Evolutionary conservation across 768 basidiomycete species (phyloP), one percentile per base, ranked within the genome.

Genomic region (Lenzites betulinus): DNA sequence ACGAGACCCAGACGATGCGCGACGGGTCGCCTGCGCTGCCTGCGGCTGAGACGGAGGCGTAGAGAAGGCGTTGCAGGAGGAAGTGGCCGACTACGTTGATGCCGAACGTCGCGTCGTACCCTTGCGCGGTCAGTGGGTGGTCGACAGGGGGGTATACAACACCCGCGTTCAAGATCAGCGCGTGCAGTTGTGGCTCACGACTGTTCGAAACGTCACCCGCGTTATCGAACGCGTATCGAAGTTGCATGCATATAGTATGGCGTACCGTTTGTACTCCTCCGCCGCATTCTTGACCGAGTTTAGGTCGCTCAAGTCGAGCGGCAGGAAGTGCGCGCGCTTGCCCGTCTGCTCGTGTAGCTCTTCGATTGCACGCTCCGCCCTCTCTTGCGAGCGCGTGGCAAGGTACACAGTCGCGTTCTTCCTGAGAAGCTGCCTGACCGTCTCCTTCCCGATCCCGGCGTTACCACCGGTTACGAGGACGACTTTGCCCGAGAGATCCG

Each of bases 381-480:
- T 86, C 39, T 73, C 68, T 48, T 69, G 58, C 50, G 67, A 78
- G 22, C 86, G 79, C 7, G 75, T 72, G 0, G 82, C 84, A 35
- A 88, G 39, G 65, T 90, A 89, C 0, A 90, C 87, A 48, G 80
- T 86, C 7, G 87, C 87, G 68, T 85, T 81, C 65, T 82, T 82
- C 9, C 59, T 36, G 15, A 89, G 74, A 6, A 86, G 77, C 2
- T 71, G 77, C 76, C 83, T 85, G 8, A 73, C 80, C 1, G 82
- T 83, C 66, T 86, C 84, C 60, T 83, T 83, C 22, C 87, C 87
- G 35, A 88, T 77, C 1, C 86, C 78, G 2, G 71, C 65, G 54
- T 77, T 78, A 9, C 72, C 72, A 2, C 78, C 78, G 20, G 74
- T 73, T 13, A 76, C 72, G 33, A 77, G 63, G 15, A 66, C 44